Evolutionary conservation across 2,329 filamentous ascomycete genomes (phyloP).

Genomic region (Epichloe typhina): DNA sequence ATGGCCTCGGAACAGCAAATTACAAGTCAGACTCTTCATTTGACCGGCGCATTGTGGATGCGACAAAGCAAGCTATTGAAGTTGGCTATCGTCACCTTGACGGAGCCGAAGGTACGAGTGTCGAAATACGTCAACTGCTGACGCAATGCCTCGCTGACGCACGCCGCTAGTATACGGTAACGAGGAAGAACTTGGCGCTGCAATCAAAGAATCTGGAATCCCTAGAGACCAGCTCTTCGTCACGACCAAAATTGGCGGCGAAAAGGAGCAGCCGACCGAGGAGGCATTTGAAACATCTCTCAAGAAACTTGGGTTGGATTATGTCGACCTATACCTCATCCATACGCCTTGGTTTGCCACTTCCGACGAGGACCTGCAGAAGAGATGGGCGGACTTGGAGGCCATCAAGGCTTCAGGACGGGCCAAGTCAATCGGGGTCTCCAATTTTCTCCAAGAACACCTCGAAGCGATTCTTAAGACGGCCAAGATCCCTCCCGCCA

Average conservation of each 20-base stretch:
- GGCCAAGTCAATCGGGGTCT: conserved; percentile 61
- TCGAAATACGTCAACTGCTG: neutral
- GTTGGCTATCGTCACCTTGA: conserved; percentile 63
- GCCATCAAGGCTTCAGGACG: conserved; percentile 54
- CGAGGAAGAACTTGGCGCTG: conserved; percentile 56
- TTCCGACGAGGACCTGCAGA: conserved; percentile 39
- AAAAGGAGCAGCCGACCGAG: conserved; percentile 25
- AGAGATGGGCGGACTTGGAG: conserved; percentile 46
- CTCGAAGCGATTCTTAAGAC: conserved; percentile 43
- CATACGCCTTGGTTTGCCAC: conserved; percentile 43
- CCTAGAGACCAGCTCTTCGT: conserved; percentile 58
- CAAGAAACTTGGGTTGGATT: conserved; percentile 51
- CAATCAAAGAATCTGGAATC: conserved; percentile 53
- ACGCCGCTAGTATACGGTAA: conserved; percentile 44
- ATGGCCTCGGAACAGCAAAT: conserved; percentile 57
- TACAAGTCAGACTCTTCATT: conserved; percentile 40
- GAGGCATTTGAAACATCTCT: conserved; percentile 47
- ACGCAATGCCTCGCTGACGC: neutral
- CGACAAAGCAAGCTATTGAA: conserved; percentile 49
- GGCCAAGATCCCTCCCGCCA: conserved; percentile 48
- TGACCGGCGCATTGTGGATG: conserved; percentile 38
- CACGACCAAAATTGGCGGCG: conserved; percentile 42
- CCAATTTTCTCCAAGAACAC: conserved; percentile 52
- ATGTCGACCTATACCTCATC: conserved; percentile 59
- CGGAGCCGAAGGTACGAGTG: conserved; percentile 51